Evolutionary conservation across 805 yeast genomes (phyloP).

Genomic region (Saccharomyces kudriavzevii): DNA sequence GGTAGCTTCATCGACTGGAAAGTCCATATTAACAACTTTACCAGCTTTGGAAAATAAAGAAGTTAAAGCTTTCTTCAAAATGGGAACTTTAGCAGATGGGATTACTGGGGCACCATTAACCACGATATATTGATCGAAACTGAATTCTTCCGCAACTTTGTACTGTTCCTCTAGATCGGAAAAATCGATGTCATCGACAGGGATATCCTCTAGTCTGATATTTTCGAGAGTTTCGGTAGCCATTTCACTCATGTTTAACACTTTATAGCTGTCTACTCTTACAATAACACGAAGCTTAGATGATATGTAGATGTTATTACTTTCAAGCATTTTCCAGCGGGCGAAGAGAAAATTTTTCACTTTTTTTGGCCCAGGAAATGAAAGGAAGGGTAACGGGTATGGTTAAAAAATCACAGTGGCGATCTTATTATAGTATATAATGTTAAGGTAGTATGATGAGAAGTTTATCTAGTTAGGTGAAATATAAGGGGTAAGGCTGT

Average conservation of each 20-base stretch:
- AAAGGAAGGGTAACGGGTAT: background rate
- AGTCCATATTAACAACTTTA: slow-evolving; percentile 62
- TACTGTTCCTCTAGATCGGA: slow-evolving; percentile 77
- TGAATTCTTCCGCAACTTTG: slow-evolving; percentile 50
- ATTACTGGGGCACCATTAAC: slow-evolving; percentile 95
- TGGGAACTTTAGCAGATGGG: slow-evolving; percentile 79
- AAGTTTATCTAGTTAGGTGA: background rate
- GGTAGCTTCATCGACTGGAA: slow-evolving; percentile 63
- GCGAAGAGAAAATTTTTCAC: background rate
- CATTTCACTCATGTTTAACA: slow-evolving; percentile 7
- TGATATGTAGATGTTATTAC: background rate
- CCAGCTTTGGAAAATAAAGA: slow-evolving; percentile 77
- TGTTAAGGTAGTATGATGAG: background rate
- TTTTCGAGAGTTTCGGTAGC: slow-evolving; percentile 22
- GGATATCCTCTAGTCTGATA: slow-evolving; percentile 38
- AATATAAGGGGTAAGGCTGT: background rate
- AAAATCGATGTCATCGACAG: slow-evolving; percentile 65
- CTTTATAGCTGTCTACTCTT: background rate
- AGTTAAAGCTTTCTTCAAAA: slow-evolving; percentile 73
- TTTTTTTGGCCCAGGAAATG: background rate
- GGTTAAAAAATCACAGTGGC: background rate
- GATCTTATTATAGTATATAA: background rate
- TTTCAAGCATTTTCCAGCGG: background rate
- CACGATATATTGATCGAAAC: slow-evolving; percentile 70
- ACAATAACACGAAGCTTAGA: background rate